Base-by-base conservation (phyloP, 257 asterid species). In the Solanum pennellii region DNA sequence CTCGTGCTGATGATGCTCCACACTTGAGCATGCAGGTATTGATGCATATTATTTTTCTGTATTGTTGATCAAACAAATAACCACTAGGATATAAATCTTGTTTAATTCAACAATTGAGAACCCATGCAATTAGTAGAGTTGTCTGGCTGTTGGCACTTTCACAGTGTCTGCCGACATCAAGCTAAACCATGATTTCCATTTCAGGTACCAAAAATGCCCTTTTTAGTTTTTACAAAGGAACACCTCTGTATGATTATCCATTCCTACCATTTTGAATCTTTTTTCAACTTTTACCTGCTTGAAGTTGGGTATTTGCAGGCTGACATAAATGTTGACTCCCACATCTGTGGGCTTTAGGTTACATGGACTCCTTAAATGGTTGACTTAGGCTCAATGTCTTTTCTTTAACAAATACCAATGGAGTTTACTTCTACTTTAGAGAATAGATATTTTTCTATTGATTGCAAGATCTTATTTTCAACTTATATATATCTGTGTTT, bases 1-100 rank as follows among this genome's bases (percentile, higher is more conserved):
- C 92, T 86, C 97, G 99, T 84, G 99, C 99, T 86, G 99, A 94
- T 90, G 98, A 97, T 93, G 96, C 99, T 62, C 99, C 99, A 85
- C 97, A 97, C 93, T 87, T 95, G 52, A 94, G 86, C 91, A 89
- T 97, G 97, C 73, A 89, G 98, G 99, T 95, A 92, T 72, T 74
- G 33, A 68, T 60, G 44, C 56, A 25, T 27, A 9, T 27, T 80
- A 9, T 29, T 80, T 47, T 80, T 74, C 74, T 62, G 47, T 25
- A 29, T 33, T 44, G 49, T 84, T 37, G 27, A 11, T 68, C 42
- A 27, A 47, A 80, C 39, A 44, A 80, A 80, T 47, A 18, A 80
- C 68, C 85, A 47, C 68, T 80, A 80, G 39, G n/a, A 44, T 77
- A 44, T 25, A 77, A 14, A 77, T 33, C 29, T 45, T 49, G 16